Evolutionary conservation across 257 asterid species (phyloP), one percentile per base, ranked within the genome.

Genomic region (Dorcoceras hygrometricum): DNA sequence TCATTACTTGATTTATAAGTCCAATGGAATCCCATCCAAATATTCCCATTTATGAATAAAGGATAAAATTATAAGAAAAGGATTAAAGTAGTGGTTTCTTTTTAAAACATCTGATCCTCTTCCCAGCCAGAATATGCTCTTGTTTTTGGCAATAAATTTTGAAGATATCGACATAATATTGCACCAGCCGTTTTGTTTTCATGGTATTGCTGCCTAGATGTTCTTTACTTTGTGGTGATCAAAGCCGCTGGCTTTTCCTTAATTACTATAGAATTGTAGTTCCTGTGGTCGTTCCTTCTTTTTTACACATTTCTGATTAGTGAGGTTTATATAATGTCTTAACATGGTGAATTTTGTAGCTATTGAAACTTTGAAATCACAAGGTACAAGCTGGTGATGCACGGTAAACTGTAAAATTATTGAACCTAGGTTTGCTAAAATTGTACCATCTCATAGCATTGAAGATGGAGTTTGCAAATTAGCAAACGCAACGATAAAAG

Each of bases 231-330:
- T 18, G 50, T 39, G 50, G 50, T 39, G n/a, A n/a, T 12, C 50
- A 39, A 29, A 31, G 53, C 24, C 36, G 16, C 14, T 9, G 4
- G 9, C 46, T 34, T 34, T 34, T 9, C 16, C 16, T 34, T 12
- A 34, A 2, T 2, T 8, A 8, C 10, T 34, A 34, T 34, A 9
- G 46, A 34, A 34, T 34, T 34, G 53, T 53, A 39, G 57, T 59
- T 48, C 62, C 27, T 66, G 12, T 59, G 19, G 16, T 12, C 59
- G 61, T 58, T 62, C 43, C 29, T 50, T 51, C 22, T 24, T 31
- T 62, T 53, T 54, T 39, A 63, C 32, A 63, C 25, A 43, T 11
- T 39, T 39, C 50, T 62, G 34, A 39, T 39, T 3, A 39, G 60
- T 32, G 50, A 11, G 18, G 50, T 12, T 39, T 39, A 39, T 39